Evolutionary conservation across 352 stramenopile genomes (phyloP), one percentile per base, ranked within the genome.

Genomic region (Pythium myriotylum): DNA sequence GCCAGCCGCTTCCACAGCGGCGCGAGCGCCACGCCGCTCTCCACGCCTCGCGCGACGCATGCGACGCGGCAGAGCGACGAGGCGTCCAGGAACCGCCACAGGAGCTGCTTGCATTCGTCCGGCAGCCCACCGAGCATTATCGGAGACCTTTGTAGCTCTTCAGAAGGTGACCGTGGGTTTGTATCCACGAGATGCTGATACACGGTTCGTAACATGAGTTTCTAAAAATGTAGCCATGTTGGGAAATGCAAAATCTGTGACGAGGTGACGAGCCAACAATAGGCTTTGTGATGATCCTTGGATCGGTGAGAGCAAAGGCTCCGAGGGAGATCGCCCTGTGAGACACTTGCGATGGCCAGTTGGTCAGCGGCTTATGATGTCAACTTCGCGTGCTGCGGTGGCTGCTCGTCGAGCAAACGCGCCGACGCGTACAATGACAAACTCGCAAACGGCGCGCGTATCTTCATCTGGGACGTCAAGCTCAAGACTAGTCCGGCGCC

Each of bases 391-490:
- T 92, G 82, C 53, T 90, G 82, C 40, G 80, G 82, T 7, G 82
- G 82, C 10, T 90, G 80, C 49, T 92, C 82, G 42, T 90, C 82
- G 0, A 72, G 43, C 39, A 67, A 81, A 40, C 76, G 82, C 10
- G 54, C 50, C 2, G 82, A 90, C 26, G 73, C 69, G 19, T 79
- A 81, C 65, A 75, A 72, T 51, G 58, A 47, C 14, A 86, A 88
- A 51, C 54, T 92, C 27, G 20, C 68, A 7, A 86, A 64, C 1
- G 80, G 77, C 12, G 66, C 80, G 17, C 70, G 68, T 20, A 54
- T 89, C 10, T 88, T 92, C 52, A 87, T 92, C 39, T 92, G 82
- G 82, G 74, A 90, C 47, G 62, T 59, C 42, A 79, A 77, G 35
- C 68, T 90, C 57, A 89, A 90, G 71, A 87, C 62, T 13, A 46